A percentile compares a stretch with the other conserved stretches of the same genome.
These are phyloP conservation scores for Hyphopichia wangnamkhiaoensis DNA, from an alignment of 1,139 yeast species.

Conservation along the genomic window DNA sequence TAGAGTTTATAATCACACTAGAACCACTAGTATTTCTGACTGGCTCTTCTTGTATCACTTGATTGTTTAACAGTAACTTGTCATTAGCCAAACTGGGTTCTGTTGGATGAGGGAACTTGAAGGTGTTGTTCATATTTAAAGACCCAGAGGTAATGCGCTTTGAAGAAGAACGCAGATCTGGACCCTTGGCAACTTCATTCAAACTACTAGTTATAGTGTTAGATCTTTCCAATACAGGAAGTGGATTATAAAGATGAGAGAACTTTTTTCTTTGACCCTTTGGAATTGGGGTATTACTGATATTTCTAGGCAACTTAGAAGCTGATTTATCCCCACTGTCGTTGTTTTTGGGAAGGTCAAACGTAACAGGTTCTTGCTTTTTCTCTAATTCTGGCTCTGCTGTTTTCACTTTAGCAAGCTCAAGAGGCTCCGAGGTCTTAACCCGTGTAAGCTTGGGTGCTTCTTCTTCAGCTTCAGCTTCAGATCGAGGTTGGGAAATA, in stretches of 20 bases:
- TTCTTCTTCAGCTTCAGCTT: neutral
- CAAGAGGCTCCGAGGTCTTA: neutral
- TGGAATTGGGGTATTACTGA: constrained; percentile 21
- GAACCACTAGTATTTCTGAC: neutral
- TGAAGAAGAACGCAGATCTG: too few relatives aligned
- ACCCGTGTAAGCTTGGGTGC: too few relatives aligned
- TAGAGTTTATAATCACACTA: neutral
- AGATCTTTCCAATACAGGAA: constrained; percentile 14
- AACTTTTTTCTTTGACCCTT: constrained; percentile 19
- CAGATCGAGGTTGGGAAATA: neutral
- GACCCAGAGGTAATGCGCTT: neutral
- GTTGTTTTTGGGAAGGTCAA: too few relatives aligned
- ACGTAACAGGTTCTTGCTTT: neutral
- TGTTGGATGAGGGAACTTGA: constrained; percentile 3
- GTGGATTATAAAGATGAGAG: constrained; percentile 14
- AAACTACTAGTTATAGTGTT: constrained; percentile 2
- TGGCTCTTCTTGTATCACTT: neutral
- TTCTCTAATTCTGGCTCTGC: too few relatives aligned
- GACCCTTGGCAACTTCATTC: neutral
- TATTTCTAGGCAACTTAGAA: constrained; percentile 6
- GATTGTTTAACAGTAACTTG: neutral
- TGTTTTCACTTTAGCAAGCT: too few relatives aligned
- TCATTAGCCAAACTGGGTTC: neutral
- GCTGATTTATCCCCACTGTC: neutral
- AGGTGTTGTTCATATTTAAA: neutral